Evolutionary conservation across 257 asterid genomes (phyloP).

Genomic region (Solanum habrochaites): DNA sequence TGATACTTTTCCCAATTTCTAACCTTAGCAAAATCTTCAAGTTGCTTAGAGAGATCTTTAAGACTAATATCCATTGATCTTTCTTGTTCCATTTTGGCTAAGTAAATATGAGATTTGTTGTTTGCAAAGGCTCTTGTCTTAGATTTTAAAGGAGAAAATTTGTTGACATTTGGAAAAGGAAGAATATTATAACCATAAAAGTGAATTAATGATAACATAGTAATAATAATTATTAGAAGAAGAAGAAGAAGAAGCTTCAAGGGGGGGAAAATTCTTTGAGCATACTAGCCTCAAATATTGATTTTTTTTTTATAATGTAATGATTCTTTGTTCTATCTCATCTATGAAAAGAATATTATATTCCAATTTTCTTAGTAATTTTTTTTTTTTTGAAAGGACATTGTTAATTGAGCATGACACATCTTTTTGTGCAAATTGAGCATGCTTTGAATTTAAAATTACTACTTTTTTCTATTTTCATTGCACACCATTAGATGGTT

Average conservation of each 20-base stretch:
- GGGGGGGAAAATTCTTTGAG: slow-evolving; percentile 8
- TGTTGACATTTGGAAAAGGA: background rate
- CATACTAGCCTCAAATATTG: background rate
- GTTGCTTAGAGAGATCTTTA: slow-evolving; percentile 32
- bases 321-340: slow-evolving; percentile 8
- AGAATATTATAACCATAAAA: background rate
- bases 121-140: background rate
- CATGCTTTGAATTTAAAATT: background rate
- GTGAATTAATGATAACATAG: background rate
- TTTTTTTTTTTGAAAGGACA: background rate
- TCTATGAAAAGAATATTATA: slow-evolving; percentile 1
- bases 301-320: background rate
- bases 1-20: slow-evolving; percentile 55
- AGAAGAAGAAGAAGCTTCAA: slow-evolving; percentile 5
- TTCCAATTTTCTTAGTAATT: background rate
- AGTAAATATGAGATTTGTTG: background rate
- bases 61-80: slow-evolving; percentile 26
- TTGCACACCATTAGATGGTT: background rate
- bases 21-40: slow-evolving; percentile 46
- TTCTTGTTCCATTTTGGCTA: slow-evolving; percentile 17
- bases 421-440: background rate
- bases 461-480: background rate
- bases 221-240: background rate
- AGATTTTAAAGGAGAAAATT: slow-evolving; percentile 2
- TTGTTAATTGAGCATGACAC: background rate